A percentile compares a stretch with the other conserved stretches of the same genome.
Evolutionary conservation across 148 eudicot genomes (phyloP).

Genomic region (Camellia sinensis): DNA sequence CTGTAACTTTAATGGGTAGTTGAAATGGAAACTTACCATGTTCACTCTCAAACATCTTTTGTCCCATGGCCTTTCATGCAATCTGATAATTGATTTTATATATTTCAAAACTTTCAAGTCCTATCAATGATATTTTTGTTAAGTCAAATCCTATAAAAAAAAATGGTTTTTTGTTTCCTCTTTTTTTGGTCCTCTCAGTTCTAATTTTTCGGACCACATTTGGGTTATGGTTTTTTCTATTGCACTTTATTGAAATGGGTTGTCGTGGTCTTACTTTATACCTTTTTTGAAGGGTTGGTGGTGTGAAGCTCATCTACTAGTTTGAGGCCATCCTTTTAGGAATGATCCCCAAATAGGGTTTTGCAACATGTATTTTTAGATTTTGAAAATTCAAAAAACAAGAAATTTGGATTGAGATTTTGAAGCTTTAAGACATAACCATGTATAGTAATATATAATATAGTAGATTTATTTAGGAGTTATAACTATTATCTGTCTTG

Average conservation of each 20-base stretch:
- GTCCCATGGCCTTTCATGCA: neutral
- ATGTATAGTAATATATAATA: too few relatives aligned
- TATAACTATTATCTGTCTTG: neutral
- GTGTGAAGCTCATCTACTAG: neutral
- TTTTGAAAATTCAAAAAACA: too few relatives aligned
- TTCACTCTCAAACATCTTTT: neutral
- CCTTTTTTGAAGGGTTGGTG: neutral
- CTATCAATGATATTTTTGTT: too few relatives aligned
- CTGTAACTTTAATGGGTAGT: neutral
- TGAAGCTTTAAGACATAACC: too few relatives aligned
- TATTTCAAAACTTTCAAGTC: neutral
- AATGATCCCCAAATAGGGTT: too few relatives aligned
- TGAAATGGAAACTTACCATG: slow-evolving; percentile 1
- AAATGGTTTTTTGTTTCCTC: too few relatives aligned
- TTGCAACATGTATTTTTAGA: too few relatives aligned
- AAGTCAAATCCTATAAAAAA: too few relatives aligned
- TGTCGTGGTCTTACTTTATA: neutral
- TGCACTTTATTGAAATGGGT: neutral
- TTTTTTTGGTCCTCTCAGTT: neutral
- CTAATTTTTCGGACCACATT: neutral
- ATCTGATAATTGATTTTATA: neutral
- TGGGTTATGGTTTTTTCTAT: neutral
- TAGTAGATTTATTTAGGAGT: neutral
- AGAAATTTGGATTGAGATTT: too few relatives aligned
- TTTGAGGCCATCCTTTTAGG: too few relatives aligned